phyloP scores from a whole-genome alignment of 139 green algal genomes.

The Chloropicon primus region DNA sequence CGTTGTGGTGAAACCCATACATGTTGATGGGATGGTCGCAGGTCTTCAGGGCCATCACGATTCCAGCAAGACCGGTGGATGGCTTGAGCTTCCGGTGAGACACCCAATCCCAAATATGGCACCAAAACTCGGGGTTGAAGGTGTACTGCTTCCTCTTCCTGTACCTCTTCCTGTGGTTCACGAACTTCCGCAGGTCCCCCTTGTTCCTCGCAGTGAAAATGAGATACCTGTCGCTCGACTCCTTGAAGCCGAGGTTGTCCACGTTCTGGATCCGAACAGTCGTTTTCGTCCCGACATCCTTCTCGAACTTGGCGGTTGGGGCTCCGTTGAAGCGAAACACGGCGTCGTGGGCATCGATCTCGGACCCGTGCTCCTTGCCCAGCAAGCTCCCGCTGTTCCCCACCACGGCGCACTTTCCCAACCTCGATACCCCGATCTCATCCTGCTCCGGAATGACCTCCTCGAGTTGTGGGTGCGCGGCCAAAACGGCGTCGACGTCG shows the following conservation, averaged over 20 bases:
- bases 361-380: not conserved
- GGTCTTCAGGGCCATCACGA: conserved; percentile 9
- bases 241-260: conserved; percentile 9
- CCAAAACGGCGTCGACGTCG: conserved; percentile 5
- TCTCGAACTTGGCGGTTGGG: conserved; percentile 10
- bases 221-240: not conserved
- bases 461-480: not conserved
- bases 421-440: not conserved
- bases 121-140: conserved; percentile 22
- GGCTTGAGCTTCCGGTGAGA: conserved; percentile 17
- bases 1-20: conserved; percentile 6
- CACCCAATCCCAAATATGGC: conserved; percentile 20
- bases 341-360: conserved; percentile 15
- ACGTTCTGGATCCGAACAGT: conserved; percentile 17
- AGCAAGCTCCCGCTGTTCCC: conserved; percentile 17
- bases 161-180: conserved; percentile 5
- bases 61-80: conserved; percentile 10
- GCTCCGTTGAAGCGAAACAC: conserved; percentile 19
- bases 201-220: conserved; percentile 10
- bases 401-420: conserved; percentile 12
- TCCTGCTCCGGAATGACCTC: conserved; percentile 11
- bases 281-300: conserved; percentile 10
- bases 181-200: conserved; percentile 11
- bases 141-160: conserved; percentile 2
- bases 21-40: conserved; percentile 6